Evolutionary conservation across 306 rosid genomes (phyloP).

Genomic region (Ormosia emarginata): DNA sequence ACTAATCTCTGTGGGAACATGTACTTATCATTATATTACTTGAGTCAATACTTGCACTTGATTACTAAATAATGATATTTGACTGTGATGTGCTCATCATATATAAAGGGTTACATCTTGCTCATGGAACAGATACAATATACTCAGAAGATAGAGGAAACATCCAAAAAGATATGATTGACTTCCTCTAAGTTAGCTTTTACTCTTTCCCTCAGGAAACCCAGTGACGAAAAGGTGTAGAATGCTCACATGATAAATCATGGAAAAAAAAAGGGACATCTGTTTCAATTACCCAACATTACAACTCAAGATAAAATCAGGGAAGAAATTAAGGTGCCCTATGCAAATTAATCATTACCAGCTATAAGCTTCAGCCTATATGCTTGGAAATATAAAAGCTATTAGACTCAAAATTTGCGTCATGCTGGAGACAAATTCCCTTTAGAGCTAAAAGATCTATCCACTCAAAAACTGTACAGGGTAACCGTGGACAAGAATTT

Average conservation of each 20-base stretch:
- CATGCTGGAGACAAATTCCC: constrained; percentile 32
- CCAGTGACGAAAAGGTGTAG: background rate
- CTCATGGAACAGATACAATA: too few relatives aligned
- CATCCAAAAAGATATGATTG: background rate
- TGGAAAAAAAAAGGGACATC: background rate
- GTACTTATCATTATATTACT: too few relatives aligned
- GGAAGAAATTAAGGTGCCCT: background rate
- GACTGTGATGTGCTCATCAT: too few relatives aligned
- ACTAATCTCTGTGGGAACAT: too few relatives aligned
- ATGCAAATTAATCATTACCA: background rate
- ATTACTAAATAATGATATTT: too few relatives aligned
- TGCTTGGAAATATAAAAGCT: constrained; percentile 40
- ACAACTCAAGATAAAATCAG: background rate
- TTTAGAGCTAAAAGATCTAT: constrained; percentile 37
- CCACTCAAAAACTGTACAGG: constrained; percentile 72
- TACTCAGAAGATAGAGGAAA: too few relatives aligned
- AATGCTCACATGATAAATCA: background rate
- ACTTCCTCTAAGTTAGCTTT: background rate
- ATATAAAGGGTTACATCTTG: too few relatives aligned
- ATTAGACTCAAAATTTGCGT: constrained; percentile 51
- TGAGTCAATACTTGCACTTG: too few relatives aligned
- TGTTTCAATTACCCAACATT: background rate
- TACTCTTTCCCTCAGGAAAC: background rate
- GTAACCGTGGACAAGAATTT: constrained; percentile 38
- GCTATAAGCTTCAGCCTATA: constrained; percentile 32